Evolutionary conservation across 192 early-diverging fungal genomes (phyloP).

Genomic region (Anaeromyces robustus): DNA sequence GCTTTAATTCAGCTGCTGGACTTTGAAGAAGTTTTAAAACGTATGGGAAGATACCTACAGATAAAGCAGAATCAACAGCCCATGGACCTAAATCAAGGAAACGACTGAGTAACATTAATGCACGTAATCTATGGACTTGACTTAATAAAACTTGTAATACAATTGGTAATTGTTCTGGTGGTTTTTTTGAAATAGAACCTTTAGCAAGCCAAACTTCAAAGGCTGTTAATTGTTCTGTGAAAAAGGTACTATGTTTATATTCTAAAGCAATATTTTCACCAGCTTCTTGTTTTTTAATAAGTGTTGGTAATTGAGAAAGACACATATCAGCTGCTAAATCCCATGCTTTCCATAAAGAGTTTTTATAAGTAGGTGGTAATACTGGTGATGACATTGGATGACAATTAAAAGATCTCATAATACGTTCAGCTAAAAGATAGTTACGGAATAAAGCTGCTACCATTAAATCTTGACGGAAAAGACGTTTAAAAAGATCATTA

Average conservation of each 20-base stretch:
- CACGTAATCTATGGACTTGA: slow-evolving; percentile 84
- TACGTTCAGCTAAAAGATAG: slow-evolving; percentile 84
- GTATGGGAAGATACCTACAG: slow-evolving; percentile 94
- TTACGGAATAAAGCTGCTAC: slow-evolving; percentile 91
- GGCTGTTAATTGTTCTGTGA: slow-evolving; percentile 89
- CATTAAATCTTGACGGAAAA: slow-evolving; percentile 87
- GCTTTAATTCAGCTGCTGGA: slow-evolving; percentile 81
- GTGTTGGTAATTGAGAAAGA: slow-evolving; percentile 69
- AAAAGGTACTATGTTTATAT: slow-evolving; percentile 75
- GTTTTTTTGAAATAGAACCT: slow-evolving; percentile 52
- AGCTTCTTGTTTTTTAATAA: slow-evolving; percentile 28
- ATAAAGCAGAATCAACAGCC: slow-evolving; percentile 80
- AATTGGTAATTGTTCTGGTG: slow-evolving; percentile 86
- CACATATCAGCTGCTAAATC: slow-evolving; percentile 84
- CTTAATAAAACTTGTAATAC: slow-evolving; percentile 90
- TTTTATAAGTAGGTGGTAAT: slow-evolving; percentile 79
- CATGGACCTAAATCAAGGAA: slow-evolving; percentile 7
- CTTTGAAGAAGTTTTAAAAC: slow-evolving; percentile 85
- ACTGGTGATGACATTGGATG: slow-evolving; percentile 76
- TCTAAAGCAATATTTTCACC: slow-evolving; percentile 14
- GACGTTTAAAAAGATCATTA: slow-evolving; percentile 70
- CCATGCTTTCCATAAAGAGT: slow-evolving; percentile 92
- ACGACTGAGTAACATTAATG: slow-evolving; percentile 75
- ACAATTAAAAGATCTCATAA: slow-evolving; percentile 88
- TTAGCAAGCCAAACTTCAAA: slow-evolving; percentile 91